A percentile compares a stretch with the other conserved stretches of the same genome.
These are phyloP conservation scores for Aspergillus sp. DNA, from an alignment of 2,329 filamentous ascomycete species.

Conservation along the genomic window DNA sequence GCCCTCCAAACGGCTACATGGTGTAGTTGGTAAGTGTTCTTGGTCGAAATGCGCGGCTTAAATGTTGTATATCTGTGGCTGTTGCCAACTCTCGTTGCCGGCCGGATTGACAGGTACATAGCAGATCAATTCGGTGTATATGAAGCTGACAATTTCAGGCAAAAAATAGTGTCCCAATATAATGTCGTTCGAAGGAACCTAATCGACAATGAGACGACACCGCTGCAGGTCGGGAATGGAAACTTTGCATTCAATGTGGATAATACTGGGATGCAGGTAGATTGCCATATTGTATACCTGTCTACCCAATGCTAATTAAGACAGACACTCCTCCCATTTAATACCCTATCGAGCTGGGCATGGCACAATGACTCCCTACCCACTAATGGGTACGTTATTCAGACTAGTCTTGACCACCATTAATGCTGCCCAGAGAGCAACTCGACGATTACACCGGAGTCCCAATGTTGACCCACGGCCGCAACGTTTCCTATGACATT, in stretches of 20 bases:
- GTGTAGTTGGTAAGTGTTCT: too few relatives aligned
- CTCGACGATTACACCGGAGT: constrained; percentile 12
- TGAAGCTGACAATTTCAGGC: not conserved
- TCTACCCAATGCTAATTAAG: not conserved
- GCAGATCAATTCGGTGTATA: too few relatives aligned
- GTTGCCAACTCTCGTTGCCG: not conserved
- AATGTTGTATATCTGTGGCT: too few relatives aligned
- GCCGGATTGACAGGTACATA: not conserved
- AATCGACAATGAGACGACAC: constrained; percentile 16
- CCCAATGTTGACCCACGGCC: constrained; percentile 10
- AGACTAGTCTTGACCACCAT: too few relatives aligned
- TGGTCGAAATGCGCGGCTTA: too few relatives aligned
- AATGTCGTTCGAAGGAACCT: constrained; percentile 12
- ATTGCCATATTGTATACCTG: too few relatives aligned
- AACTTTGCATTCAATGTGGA: constrained; percentile 18
- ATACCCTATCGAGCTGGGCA: constrained; percentile 17
- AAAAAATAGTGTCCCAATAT: constrained; percentile 11
- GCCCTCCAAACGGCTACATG: too few relatives aligned
- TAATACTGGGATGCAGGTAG: constrained; percentile 18
- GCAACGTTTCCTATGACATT: constrained; percentile 17
- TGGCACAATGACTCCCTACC: constrained; percentile 19
- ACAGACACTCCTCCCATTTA: constrained; percentile 15
- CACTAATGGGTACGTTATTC: constrained; percentile 7
- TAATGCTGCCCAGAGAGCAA: not conserved
- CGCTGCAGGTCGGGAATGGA: constrained; percentile 18